Evolutionary conservation across 495 filamentous ascomycete genomes (phyloP).

Genomic region (Cercophora scortea): DNA sequence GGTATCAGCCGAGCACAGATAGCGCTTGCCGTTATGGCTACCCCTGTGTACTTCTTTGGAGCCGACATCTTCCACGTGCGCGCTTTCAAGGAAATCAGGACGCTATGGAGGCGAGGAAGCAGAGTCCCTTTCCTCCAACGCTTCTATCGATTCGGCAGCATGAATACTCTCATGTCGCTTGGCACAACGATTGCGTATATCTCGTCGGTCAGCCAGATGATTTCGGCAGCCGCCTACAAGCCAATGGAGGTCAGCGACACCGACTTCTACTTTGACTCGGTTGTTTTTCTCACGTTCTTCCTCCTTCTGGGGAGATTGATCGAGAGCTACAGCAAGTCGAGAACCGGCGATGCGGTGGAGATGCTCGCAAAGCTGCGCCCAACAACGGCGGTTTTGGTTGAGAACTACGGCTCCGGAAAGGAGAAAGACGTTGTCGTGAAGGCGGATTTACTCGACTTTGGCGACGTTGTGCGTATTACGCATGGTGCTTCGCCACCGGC

Average conservation of each 20-base stretch:
- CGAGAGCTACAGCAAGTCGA: constrained; percentile 89
- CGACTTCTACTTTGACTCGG: constrained; percentile 85
- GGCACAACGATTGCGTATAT: constrained; percentile 88
- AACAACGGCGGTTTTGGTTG: constrained; percentile 65
- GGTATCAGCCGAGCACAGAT: constrained; percentile 72
- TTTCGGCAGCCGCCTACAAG: constrained; percentile 50
- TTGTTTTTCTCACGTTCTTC: constrained; percentile 90
- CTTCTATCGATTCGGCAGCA: constrained; percentile 91
- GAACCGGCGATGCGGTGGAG: constrained; percentile 81
- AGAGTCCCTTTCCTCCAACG: constrained; percentile 64
- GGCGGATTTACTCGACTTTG: constrained; percentile 75
- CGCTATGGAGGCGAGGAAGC: constrained; percentile 76
- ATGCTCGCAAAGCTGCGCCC: constrained; percentile 73
- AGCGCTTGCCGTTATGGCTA: constrained; percentile 77
- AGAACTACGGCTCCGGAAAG: constrained; percentile 25
- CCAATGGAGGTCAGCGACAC: constrained; percentile 32
- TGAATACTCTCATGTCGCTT: constrained; percentile 88
- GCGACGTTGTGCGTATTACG: constrained; percentile 68
- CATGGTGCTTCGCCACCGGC: constrained; percentile 80
- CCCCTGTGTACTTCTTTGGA: constrained; percentile 82
- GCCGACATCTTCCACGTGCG: constrained; percentile 81
- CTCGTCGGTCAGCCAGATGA: constrained; percentile 71
- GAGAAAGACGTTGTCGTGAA: constrained; percentile 36
- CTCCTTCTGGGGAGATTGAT: constrained; percentile 71
- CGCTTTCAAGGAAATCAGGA: constrained; percentile 69